phyloP scores from a whole-genome alignment of 2,329 filamentous ascomycete genomes.

The Penicillium griseofulvum region DNA sequence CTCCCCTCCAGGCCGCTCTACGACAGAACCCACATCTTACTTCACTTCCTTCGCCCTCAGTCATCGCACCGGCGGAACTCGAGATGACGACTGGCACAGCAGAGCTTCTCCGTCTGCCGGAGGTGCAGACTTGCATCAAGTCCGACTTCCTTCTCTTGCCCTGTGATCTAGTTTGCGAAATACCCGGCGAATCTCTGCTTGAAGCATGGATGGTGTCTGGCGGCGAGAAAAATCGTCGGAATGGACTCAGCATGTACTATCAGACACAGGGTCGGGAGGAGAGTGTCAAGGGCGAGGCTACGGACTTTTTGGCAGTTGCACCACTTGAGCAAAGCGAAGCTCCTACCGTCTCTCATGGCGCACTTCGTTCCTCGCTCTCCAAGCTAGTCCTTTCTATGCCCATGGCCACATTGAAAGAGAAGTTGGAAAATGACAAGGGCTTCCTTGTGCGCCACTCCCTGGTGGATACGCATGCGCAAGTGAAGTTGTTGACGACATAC shows the following conservation, averaged over 20 bases:
- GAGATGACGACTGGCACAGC: conserved; percentile 85
- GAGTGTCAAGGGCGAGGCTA: conserved; percentile 83
- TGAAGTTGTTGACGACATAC: conserved; percentile 79
- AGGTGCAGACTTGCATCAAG: conserved; percentile 74
- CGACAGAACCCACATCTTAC: conserved; percentile 52
- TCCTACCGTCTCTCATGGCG: conserved; percentile 26
- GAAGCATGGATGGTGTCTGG: conserved; percentile 87
- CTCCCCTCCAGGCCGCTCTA: conserved; percentile 47
- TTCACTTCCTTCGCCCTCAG: conserved; percentile 55
- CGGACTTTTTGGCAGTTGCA: conserved; percentile 82
- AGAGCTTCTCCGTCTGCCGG: conserved; percentile 78
- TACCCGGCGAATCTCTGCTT: conserved; percentile 76
- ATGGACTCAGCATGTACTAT: conserved; percentile 88
- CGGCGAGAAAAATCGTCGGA: conserved; percentile 62
- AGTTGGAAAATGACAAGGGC: conserved; percentile 68
- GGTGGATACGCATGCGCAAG: conserved; percentile 68
- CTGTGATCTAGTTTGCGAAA: conserved; percentile 88
- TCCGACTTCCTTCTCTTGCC: conserved; percentile 87
- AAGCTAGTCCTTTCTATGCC: conserved; percentile 82
- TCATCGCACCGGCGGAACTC: conserved; percentile 73
- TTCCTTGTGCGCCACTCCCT: conserved; percentile 71
- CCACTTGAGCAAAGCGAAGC: conserved; percentile 56
- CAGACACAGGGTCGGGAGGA: conserved; percentile 71
- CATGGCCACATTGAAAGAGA: conserved; percentile 83
- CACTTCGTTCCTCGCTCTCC: conserved; percentile 50